A percentile compares a stretch with the other conserved stretches of the same genome.
Conservation (phyloP, 2,329 filamentous ascomycete genomes). For the Xylaria multiplex region DNA sequence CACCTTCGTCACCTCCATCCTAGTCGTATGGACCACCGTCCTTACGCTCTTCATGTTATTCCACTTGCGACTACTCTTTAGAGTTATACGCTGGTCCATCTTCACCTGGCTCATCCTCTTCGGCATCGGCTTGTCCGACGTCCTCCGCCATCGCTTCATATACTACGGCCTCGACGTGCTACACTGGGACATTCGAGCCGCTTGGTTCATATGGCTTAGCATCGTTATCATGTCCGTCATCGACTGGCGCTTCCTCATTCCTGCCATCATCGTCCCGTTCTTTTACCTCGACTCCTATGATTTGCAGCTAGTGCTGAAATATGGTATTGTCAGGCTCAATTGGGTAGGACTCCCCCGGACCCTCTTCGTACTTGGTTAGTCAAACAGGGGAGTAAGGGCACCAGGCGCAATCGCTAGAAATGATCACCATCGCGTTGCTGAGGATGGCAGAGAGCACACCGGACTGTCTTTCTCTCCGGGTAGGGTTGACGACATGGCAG, state of each 20-base stretch:
- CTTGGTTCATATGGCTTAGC: slow-evolving; percentile 41
- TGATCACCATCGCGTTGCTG: slow-evolving; percentile 18
- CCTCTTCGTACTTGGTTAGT: slow-evolving; percentile 20
- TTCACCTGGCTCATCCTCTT: slow-evolving; percentile 41
- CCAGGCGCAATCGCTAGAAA: not conserved
- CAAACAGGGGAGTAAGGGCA: not conserved
- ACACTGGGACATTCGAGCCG: slow-evolving; percentile 38
- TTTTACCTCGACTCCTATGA: slow-evolving; percentile 34
- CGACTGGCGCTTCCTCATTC: slow-evolving; percentile 39
- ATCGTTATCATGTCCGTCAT: slow-evolving; percentile 29
- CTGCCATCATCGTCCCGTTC: slow-evolving; percentile 24
- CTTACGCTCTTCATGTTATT: slow-evolving; percentile 40
- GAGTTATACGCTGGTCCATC: slow-evolving; percentile 39
- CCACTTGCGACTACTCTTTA: slow-evolving; percentile 39
- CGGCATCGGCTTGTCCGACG: slow-evolving; percentile 38
- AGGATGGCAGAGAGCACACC: slow-evolving; percentile 20
- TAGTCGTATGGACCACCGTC: slow-evolving; percentile 39
- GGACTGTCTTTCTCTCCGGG: slow-evolving; percentile 20
- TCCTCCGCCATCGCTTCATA: slow-evolving; percentile 40
- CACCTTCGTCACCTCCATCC: slow-evolving; percentile 37
- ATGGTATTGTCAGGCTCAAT: slow-evolving; percentile 39
- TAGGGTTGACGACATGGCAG: slow-evolving; percentile 6
- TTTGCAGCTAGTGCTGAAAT: slow-evolving; percentile 33
- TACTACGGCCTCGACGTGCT: slow-evolving; percentile 32
- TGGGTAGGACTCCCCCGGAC: slow-evolving; percentile 36